phyloP scores from a whole-genome alignment of 176 grass and related monocot genomes.

The Bromus sterilis region DNA sequence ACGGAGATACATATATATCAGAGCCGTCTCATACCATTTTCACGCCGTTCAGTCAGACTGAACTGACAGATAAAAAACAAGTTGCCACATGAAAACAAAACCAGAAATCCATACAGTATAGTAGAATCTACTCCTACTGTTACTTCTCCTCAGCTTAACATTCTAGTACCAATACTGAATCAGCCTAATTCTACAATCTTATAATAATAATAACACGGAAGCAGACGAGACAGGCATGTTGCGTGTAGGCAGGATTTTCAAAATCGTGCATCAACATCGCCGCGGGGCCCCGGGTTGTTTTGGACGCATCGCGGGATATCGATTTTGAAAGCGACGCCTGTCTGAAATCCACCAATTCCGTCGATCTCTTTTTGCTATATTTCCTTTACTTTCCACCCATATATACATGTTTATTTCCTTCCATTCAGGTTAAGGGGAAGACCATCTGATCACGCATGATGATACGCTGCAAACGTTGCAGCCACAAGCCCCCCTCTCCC shows the following conservation, averaged over 20 bases:
- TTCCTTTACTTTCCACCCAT: neutral
- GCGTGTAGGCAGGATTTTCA: neutral
- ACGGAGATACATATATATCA: neutral
- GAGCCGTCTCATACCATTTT: neutral
- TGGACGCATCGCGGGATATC: slow-evolving; percentile 7
- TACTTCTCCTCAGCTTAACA: no score
- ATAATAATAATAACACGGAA: neutral
- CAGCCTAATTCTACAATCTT: neutral
- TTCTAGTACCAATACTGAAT: neutral
- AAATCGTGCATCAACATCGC: slow-evolving; percentile 30
- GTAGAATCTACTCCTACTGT: no score
- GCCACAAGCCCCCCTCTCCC: slow-evolving; percentile 12
- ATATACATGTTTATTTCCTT: neutral
- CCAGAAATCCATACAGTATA: no score
- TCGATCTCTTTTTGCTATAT: neutral
- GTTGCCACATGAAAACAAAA: neutral
- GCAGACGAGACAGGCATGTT: neutral
- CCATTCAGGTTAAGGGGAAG: neutral
- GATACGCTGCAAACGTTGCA: neutral
- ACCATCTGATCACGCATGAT: neutral
- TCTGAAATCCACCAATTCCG: slow-evolving; percentile 6
- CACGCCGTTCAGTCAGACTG: neutral
- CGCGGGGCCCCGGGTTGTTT: neutral
- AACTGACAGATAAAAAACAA: neutral
- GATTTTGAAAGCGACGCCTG: slow-evolving; percentile 26